phyloP scores from a whole-genome alignment of 768 basidiomycete species.

The Mycena metata region DNA sequence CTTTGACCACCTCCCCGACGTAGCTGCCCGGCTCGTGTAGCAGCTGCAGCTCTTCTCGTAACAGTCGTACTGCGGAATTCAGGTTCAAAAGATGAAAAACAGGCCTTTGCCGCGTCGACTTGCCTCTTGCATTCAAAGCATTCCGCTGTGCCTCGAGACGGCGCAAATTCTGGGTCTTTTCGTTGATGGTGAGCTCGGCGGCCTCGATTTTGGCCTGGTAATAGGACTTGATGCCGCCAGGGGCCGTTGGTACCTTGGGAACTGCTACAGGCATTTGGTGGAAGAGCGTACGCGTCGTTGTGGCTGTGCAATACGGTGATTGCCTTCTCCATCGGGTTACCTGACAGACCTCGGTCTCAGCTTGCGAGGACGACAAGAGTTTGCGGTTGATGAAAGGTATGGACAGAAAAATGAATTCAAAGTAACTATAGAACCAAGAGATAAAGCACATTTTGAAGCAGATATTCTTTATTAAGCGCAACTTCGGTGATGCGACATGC shows the following conservation, averaged over 20 bases:
- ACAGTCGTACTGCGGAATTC: slow-evolving; percentile 74
- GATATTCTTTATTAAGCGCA: too few species aligned
- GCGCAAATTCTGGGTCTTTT: slow-evolving; percentile 96
- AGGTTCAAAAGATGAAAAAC: background rate
- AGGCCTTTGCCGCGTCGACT: background rate
- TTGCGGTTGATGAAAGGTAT: too few species aligned
- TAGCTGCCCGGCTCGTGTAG: slow-evolving; percentile 97
- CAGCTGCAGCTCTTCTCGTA: slow-evolving; percentile 93
- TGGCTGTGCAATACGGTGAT: too few species aligned
- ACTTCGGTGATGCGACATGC: too few species aligned
- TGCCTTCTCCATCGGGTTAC: too few species aligned
- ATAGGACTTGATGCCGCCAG: slow-evolving; percentile 87
- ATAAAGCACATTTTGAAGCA: too few species aligned
- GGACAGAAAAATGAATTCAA: too few species aligned
- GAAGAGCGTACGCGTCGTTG: slow-evolving; percentile 47
- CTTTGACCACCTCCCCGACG: slow-evolving; percentile 97
- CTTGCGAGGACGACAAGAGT: too few species aligned
- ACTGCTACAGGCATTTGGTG: slow-evolving; percentile 53
- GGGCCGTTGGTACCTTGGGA: slow-evolving; percentile 55
- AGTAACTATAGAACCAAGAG: too few species aligned
- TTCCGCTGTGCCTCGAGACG: slow-evolving; percentile 97
- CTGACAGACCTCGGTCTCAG: too few species aligned
- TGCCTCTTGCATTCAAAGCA: slow-evolving; percentile 95
- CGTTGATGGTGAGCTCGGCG: slow-evolving; percentile 92
- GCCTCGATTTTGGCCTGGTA: slow-evolving; percentile 97